Evolutionary conservation across 2,329 filamentous ascomycete species (phyloP).

Genomic region (Sarocladium kiliense): DNA sequence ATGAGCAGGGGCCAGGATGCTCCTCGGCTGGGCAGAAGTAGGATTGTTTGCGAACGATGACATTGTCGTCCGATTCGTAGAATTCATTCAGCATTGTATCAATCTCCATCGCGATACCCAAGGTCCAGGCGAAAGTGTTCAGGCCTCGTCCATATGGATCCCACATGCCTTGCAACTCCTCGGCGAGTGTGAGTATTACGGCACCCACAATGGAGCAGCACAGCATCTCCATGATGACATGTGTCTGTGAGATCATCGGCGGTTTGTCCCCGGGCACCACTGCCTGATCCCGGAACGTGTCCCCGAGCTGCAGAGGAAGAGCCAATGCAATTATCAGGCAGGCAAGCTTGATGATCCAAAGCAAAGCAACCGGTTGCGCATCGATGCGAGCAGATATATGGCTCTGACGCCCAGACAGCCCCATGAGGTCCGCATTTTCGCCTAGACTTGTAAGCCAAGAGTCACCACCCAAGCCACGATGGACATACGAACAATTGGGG

Average conservation of each 20-base stretch:
- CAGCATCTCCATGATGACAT: neutral
- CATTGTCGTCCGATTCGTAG: constrained; percentile 15
- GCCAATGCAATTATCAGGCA: constrained; percentile 12
- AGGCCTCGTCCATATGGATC: constrained; percentile 17
- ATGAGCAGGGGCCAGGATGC: neutral
- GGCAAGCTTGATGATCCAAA: constrained; percentile 14
- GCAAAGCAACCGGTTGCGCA: constrained; percentile 14
- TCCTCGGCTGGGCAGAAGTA: constrained; percentile 10
- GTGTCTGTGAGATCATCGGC: neutral
- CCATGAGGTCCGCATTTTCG: constrained; percentile 20
- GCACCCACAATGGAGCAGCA: neutral
- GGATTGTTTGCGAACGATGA: constrained; percentile 12
- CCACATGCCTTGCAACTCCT: constrained; percentile 21
- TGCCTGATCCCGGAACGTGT: neutral
- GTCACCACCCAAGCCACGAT: neutral
- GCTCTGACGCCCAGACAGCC: constrained; percentile 16
- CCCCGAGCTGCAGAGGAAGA: constrained; percentile 11
- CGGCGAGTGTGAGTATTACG: constrained; percentile 14
- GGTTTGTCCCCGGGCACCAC: neutral
- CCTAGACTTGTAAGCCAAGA: constrained; percentile 12
- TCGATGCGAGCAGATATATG: constrained; percentile 15
- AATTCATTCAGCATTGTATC: constrained; percentile 23
- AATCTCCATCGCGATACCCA: constrained; percentile 22
- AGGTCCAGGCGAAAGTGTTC: constrained; percentile 20
- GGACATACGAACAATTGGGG: constrained; percentile 19